Evolutionary conservation across 2,329 filamentous ascomycete species (phyloP).

Genomic region (Ophidiomyces ophidiicola): DNA sequence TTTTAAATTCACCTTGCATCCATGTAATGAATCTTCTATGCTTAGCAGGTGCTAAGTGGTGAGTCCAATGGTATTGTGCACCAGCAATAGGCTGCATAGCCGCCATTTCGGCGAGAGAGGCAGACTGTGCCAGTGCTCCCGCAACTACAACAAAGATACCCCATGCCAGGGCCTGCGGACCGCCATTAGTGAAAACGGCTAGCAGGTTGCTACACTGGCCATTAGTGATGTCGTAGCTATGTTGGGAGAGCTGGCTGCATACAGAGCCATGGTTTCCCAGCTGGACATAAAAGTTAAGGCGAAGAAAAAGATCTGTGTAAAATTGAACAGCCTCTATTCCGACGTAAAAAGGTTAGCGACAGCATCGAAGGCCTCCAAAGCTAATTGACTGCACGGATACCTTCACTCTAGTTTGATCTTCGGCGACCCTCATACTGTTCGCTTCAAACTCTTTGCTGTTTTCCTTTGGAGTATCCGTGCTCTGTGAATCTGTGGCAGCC

Average conservation of each 20-base stretch:
- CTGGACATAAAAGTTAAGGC: slow-evolving; percentile 21
- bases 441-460: slow-evolving; percentile 1
- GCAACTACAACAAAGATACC: slow-evolving; percentile 23
- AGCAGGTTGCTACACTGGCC: slow-evolving; percentile 16
- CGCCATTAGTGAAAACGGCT: slow-evolving; percentile 30
- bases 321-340: slow-evolving; percentile 20
- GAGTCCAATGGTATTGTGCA: slow-evolving; percentile 36
- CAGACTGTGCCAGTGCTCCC: slow-evolving; percentile 24
- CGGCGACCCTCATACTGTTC: not conserved
- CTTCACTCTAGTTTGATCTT: slow-evolving; percentile 14
- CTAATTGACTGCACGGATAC: not conserved
- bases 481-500: not conserved
- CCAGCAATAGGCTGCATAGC: slow-evolving; percentile 33
- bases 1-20: slow-evolving; percentile 19
- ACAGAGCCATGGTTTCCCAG: slow-evolving; percentile 21
- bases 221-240: not conserved
- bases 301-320: slow-evolving; percentile 22
- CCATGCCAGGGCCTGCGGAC: slow-evolving; percentile 23
- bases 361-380: not conserved
- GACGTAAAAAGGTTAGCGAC: not conserved
- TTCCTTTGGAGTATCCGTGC: slow-evolving; percentile 1
- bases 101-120: slow-evolving; percentile 31
- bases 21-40: slow-evolving; percentile 25
- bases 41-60: slow-evolving; percentile 22
- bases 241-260: slow-evolving; percentile 3